phyloP scores from a whole-genome alignment of 2,329 filamentous ascomycete species.

The Aspergillus texensis region DNA sequence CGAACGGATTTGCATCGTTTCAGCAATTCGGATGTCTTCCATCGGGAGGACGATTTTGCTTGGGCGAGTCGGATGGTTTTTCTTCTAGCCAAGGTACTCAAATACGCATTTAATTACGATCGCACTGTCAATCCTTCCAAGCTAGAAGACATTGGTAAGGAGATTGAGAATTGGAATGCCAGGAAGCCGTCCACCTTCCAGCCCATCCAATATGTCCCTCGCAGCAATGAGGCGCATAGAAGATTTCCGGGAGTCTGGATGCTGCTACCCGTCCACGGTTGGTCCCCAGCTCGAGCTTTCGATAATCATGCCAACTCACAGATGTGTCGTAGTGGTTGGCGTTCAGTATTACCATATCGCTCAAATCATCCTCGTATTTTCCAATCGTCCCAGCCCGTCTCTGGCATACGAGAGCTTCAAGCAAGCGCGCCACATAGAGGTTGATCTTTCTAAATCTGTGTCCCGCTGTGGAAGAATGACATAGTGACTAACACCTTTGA shows the following conservation, averaged over 20 bases:
- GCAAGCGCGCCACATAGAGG: constrained; percentile 27
- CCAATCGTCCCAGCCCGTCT: constrained; percentile 12
- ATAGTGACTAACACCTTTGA: background rate
- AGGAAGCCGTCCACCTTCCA: constrained; percentile 29
- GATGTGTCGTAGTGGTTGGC: constrained; percentile 30
- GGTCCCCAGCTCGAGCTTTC: background rate
- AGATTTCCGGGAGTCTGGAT: constrained; percentile 36
- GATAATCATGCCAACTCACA: background rate
- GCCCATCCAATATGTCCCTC: constrained; percentile 28
- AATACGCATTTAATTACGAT: constrained; percentile 21
- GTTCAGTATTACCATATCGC: constrained; percentile 40
- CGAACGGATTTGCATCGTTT: constrained; percentile 41
- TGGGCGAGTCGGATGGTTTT: constrained; percentile 42
- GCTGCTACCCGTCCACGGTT: constrained; percentile 36
- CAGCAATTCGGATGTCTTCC: constrained; percentile 34
- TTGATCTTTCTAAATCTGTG: constrained; percentile 3
- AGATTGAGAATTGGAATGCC: constrained; percentile 27
- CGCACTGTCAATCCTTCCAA: background rate
- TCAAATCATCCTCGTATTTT: constrained; percentile 32
- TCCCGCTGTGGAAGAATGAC: background rate
- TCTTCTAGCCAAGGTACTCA: constrained; percentile 36
- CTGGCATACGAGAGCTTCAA: constrained; percentile 24
- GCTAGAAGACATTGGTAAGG: constrained; percentile 10
- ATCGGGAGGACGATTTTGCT: constrained; percentile 37
- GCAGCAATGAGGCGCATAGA: constrained; percentile 19